Evolutionary conservation across 495 filamentous ascomycete species (phyloP).

Genomic region (Penicillium diatomitis): DNA sequence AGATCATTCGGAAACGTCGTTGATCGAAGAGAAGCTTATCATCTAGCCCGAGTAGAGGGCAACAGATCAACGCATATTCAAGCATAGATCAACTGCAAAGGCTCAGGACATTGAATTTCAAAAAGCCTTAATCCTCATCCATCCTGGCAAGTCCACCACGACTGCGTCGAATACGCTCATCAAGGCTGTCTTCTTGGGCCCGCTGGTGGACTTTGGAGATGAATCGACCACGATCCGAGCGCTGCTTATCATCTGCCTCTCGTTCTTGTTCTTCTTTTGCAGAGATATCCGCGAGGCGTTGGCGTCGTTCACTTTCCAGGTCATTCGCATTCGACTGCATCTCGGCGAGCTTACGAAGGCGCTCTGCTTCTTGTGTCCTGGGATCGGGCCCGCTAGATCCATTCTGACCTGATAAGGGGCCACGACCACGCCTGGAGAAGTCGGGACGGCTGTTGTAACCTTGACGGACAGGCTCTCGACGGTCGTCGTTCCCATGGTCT

Average conservation of each 20-base stretch:
- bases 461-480: slow-evolving; percentile 12
- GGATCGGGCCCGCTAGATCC: slow-evolving; percentile 10
- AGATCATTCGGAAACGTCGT: too few relatives aligned
- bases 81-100: too few relatives aligned
- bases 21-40: too few relatives aligned
- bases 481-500: slow-evolving; percentile 3
- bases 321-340: slow-evolving; percentile 83
- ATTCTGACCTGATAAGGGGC: slow-evolving; percentile 3
- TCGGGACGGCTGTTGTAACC: slow-evolving; percentile 12
- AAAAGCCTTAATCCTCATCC: slow-evolving; percentile 23
- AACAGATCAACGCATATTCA: too few relatives aligned
- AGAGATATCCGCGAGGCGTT: slow-evolving; percentile 58
- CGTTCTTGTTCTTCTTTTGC: slow-evolving; percentile 53
- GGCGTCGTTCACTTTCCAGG: slow-evolving; percentile 64
- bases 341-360: slow-evolving; percentile 58
- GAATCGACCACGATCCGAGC: slow-evolving; percentile 33
- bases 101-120: neutral
- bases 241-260: slow-evolving; percentile 50
- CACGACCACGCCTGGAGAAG: slow-evolving; percentile 15
- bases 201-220: slow-evolving; percentile 32
- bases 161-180: slow-evolving; percentile 33
- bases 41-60: too few relatives aligned
- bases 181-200: slow-evolving; percentile 32
- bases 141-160: slow-evolving; percentile 30
- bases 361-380: slow-evolving; percentile 31